A percentile compares a stretch with the other conserved stretches of the same genome.
Evolutionary conservation across 345 rosid species (phyloP).

Genomic region (Acer yangbiense): DNA sequence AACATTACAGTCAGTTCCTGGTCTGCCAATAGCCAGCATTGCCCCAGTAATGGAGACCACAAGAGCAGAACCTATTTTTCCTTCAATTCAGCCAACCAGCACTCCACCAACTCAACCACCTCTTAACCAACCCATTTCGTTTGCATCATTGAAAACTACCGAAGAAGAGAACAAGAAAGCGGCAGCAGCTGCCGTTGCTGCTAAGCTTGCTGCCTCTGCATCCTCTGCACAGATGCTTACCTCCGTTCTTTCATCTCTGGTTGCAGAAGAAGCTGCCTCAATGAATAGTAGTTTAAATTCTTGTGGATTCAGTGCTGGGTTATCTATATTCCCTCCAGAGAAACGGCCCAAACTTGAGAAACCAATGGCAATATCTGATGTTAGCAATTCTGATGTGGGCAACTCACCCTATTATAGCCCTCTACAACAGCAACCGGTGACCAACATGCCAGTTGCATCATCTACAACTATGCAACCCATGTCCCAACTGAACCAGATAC

Average conservation of each 20-base stretch:
- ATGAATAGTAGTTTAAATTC: constrained; percentile 48
- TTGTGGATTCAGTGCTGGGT: constrained; percentile 38
- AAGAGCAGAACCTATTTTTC: constrained; percentile 36
- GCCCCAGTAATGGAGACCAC: constrained; percentile 32
- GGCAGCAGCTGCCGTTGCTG: constrained; percentile 72
- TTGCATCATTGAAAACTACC: constrained; percentile 43
- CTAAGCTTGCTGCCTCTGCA: constrained; percentile 69
- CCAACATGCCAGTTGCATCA: constrained; percentile 32
- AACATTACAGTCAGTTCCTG: constrained; percentile 28
- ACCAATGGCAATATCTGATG: constrained; percentile 41
- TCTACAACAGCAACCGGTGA: constrained; percentile 44
- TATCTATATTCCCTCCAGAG: constrained; percentile 54
- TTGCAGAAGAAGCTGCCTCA: constrained; percentile 77
- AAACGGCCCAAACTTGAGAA: constrained; percentile 64
- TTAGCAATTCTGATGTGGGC: constrained; percentile 38
- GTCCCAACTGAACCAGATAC: constrained; percentile 50
- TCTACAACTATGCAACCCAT: constrained; percentile 39
- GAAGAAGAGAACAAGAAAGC: constrained; percentile 79
- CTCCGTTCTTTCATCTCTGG: constrained; percentile 79
- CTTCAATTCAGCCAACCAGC: constrained; percentile 38
- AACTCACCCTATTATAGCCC: constrained; percentile 44
- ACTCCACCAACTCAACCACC: constrained; percentile 36
- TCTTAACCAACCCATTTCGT: constrained; percentile 48
- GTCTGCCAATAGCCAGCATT: constrained; percentile 19
- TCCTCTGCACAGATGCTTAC: constrained; percentile 80